These are phyloP conservation scores for Ceratobasidium sp. DNA, from an alignment of 1,284 basidiomycete genomes.

Conservation along the genomic window DNA sequence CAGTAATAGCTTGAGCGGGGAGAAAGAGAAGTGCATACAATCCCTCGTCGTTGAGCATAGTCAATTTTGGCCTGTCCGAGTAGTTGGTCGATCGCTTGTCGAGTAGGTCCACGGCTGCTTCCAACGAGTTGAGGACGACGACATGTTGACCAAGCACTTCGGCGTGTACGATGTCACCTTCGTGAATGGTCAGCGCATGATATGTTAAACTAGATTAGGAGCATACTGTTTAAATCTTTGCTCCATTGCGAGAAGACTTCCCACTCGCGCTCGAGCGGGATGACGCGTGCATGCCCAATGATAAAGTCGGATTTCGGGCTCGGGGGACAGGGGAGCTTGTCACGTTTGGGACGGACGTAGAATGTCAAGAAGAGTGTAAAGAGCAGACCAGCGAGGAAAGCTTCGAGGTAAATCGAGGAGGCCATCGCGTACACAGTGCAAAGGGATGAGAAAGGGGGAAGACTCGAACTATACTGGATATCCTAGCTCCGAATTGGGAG, in stretches of 20 bases:
- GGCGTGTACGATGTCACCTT: conserved; percentile 34
- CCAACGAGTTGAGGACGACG: conserved; percentile 48
- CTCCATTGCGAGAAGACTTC: conserved; percentile 38
- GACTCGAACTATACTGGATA: conserved; percentile 4
- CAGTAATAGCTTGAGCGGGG: neutral
- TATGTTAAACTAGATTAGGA: neutral
- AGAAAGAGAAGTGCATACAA: conserved; percentile 18
- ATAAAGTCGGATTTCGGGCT: conserved; percentile 32
- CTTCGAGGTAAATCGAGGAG: conserved; percentile 36
- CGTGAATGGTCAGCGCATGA: neutral
- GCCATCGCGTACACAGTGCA: conserved; percentile 10
- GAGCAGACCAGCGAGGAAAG: conserved; percentile 20
- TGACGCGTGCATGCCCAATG: conserved; percentile 35
- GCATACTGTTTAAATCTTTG: conserved; percentile 28
- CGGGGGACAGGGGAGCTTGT: conserved; percentile 23
- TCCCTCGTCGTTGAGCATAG: conserved; percentile 39
- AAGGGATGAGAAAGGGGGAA: neutral
- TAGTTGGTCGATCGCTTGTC: conserved; percentile 47
- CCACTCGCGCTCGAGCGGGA: conserved; percentile 39
- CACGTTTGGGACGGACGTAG: conserved; percentile 31
- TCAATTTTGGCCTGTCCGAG: conserved; percentile 45
- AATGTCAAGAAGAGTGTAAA: conserved; percentile 30
- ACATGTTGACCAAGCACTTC: conserved; percentile 41
- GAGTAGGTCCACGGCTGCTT: conserved; percentile 46
- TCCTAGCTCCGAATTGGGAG: neutral